A percentile compares a stretch with the other conserved stretches of the same genome.
phyloP scores from a whole-genome alignment of 1,284 basidiomycete species.

The Cryptococcus maquisensis region DNA sequence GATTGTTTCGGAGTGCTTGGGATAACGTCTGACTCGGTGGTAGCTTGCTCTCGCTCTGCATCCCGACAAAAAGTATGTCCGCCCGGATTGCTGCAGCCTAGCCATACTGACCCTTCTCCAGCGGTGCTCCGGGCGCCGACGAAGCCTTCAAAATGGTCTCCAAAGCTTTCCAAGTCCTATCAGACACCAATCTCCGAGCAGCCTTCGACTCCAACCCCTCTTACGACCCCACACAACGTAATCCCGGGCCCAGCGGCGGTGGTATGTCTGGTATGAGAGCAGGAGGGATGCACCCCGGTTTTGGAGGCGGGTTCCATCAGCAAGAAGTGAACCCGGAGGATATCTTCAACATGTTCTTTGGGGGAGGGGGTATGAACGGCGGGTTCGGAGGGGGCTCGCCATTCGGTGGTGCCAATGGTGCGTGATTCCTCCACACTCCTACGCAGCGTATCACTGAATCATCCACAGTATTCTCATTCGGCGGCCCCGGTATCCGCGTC shows the following conservation, averaged over 20 bases:
- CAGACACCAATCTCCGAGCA: constrained; percentile 88
- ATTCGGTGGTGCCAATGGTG: constrained; percentile 55
- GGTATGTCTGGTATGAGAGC: constrained; percentile 46
- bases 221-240: constrained; percentile 79
- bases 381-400: constrained; percentile 48
- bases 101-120: constrained; percentile 14
- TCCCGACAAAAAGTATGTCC: constrained; percentile 79
- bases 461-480: constrained; percentile 42
- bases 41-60: constrained; percentile 89
- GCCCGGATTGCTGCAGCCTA: neutral
- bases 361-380: constrained; percentile 51
- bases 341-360: constrained; percentile 99
- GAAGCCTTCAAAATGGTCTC: constrained; percentile 99
- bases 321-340: constrained; percentile 92
- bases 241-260: constrained; percentile 60
- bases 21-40: neutral
- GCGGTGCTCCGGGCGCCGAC: constrained; percentile 90
- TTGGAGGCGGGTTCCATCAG: constrained; percentile 58
- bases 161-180: constrained; percentile 93
- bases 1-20: constrained; percentile 4
- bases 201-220: constrained; percentile 80
- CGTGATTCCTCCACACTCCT: constrained; percentile 6
- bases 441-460: neutral
- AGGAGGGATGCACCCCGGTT: constrained; percentile 43
- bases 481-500: constrained; percentile 64